phyloP scores from a whole-genome alignment of 805 yeast genomes.

The Candida ficus region DNA sequence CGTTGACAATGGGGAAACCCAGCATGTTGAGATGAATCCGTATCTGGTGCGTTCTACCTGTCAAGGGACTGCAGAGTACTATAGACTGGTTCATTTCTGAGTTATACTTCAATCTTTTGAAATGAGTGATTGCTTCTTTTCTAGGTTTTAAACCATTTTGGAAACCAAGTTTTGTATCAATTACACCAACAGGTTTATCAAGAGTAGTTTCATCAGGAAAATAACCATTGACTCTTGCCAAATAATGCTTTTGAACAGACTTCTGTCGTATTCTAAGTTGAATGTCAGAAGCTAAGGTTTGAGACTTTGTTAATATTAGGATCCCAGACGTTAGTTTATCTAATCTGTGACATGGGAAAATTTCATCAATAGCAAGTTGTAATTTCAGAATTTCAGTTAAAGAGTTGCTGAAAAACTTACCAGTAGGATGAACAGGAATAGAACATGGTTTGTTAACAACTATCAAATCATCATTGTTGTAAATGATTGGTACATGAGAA shows the following conservation, averaged over 20 bases:
- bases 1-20: constrained; percentile 87
- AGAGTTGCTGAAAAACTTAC: constrained; percentile 70
- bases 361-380: constrained; percentile 40
- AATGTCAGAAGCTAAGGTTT: constrained; percentile 26
- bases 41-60: constrained; percentile 95
- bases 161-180: constrained; percentile 70
- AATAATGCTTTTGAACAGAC: constrained; percentile 70
- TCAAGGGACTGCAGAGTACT: constrained; percentile 78
- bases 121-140: constrained; percentile 66
- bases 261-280: constrained; percentile 61
- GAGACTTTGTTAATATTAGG: constrained; percentile 45
- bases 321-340: constrained; percentile 94
- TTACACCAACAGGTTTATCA: constrained; percentile 61
- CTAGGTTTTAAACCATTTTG: constrained; percentile 34
- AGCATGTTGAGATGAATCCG: constrained; percentile 85
- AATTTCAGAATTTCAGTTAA: constrained; percentile 73
- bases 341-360: constrained; percentile 68
- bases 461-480: constrained; percentile 54
- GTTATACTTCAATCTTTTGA: constrained; percentile 26
- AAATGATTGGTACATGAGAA: constrained; percentile 35
- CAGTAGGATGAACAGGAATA: constrained; percentile 94
- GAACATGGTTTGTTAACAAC: constrained; percentile 94
- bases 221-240: constrained; percentile 83
- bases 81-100: constrained; percentile 28
- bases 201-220: constrained; percentile 53